These are phyloP conservation scores for Hanseniaspora pseudoguilliermondii DNA, from an alignment of 805 yeast genomes.

Conservation along the genomic window DNA sequence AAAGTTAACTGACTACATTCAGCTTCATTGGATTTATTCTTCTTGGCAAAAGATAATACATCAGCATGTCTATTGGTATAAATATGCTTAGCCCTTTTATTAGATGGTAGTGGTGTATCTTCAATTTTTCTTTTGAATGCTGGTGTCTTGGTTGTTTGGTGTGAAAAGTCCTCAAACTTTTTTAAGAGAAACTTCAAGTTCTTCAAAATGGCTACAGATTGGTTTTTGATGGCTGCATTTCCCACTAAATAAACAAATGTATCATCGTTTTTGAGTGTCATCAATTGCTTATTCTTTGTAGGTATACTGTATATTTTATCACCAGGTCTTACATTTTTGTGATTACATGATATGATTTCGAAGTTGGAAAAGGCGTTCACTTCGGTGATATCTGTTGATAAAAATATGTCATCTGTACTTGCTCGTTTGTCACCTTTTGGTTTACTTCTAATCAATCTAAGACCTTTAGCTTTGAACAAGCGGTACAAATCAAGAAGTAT, in stretches of 20 bases:
- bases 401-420: neutral
- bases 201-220: neutral
- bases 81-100: neutral
- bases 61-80: neutral
- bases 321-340: neutral
- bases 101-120: neutral
- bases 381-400: neutral
- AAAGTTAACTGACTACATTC: neutral
- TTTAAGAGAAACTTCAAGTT: neutral
- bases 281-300: neutral
- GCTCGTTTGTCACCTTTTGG: neutral
- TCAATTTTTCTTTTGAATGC: neutral
- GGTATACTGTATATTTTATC: neutral
- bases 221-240: neutral
- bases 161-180: conserved; percentile 7
- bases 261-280: neutral
- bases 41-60: neutral
- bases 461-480: neutral
- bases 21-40: neutral
- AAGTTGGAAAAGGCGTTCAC: neutral
- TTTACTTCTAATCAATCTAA: neutral
- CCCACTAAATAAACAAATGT: neutral
- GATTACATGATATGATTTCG: neutral
- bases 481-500: neutral
- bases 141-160: neutral